Conservation (phyloP, 805 yeast genomes). For the Debaryomyces maramus region DNA sequence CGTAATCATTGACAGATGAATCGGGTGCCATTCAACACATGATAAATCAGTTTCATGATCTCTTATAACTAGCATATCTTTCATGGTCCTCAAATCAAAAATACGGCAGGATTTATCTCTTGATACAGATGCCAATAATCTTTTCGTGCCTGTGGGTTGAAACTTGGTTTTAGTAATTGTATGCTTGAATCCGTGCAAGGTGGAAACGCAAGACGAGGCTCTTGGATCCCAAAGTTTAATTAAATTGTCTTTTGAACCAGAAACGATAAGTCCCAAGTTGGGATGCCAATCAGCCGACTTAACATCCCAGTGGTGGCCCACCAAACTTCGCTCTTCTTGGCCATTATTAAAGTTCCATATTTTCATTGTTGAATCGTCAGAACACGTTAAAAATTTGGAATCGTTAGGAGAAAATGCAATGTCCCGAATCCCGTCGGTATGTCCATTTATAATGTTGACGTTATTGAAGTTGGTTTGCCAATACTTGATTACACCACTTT, state of each 20-base stretch:
- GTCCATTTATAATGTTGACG: slow-evolving; percentile 76
- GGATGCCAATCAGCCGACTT: slow-evolving; percentile 98
- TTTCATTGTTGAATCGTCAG: slow-evolving; percentile 88
- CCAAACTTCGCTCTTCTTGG: slow-evolving; percentile 71
- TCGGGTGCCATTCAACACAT: slow-evolving; percentile 90
- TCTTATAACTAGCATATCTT: slow-evolving; percentile 67
- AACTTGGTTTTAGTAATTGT: slow-evolving; percentile 85
- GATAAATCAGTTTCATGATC: slow-evolving; percentile 84
- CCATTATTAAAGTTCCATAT: slow-evolving; percentile 95
- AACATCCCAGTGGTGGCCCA: slow-evolving; percentile 99
- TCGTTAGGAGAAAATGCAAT: slow-evolving; percentile 89
- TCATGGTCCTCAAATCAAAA: slow-evolving; percentile 85
- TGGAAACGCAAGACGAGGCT: slow-evolving; percentile 66
- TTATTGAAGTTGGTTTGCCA: slow-evolving; percentile 99
- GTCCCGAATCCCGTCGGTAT: slow-evolving; percentile 81
- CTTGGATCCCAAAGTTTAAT: slow-evolving; percentile 97
- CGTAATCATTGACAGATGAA: slow-evolving; percentile 74
- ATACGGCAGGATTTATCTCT: slow-evolving; percentile 86
- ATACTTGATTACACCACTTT: slow-evolving; percentile 85
- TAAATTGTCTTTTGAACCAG: slow-evolving; percentile 94
- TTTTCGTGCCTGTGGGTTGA: slow-evolving; percentile 75
- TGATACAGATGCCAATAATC: slow-evolving; percentile 80
- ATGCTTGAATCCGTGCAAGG: slow-evolving; percentile 90
- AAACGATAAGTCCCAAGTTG: slow-evolving; percentile 75
- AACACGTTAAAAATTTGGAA: slow-evolving; percentile 86